These are phyloP conservation scores for Nigrograna mackinnonii DNA, from an alignment of 2,329 filamentous ascomycete species.

Conservation along the genomic window DNA sequence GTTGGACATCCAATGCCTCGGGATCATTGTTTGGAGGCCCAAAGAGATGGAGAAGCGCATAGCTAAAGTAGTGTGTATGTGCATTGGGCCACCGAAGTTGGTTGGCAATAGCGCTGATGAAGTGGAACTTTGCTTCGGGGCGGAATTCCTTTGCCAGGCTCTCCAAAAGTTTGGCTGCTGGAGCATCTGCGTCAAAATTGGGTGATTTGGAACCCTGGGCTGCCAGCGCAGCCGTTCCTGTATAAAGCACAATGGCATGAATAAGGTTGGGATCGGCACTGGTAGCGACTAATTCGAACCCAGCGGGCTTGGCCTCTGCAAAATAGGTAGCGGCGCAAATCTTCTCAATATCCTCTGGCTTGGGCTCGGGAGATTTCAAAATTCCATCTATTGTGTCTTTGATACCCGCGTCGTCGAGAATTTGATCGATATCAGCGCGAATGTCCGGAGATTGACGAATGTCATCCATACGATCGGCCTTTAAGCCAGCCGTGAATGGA, in stretches of 20 bases:
- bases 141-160: slow-evolving; percentile 75
- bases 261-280: slow-evolving; percentile 72
- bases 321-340: slow-evolving; percentile 74
- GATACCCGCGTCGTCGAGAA: slow-evolving; percentile 55
- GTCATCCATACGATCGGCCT: slow-evolving; percentile 77
- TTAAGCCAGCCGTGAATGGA: slow-evolving; percentile 72
- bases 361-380: slow-evolving; percentile 59
- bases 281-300: slow-evolving; percentile 68
- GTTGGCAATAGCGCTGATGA: slow-evolving; percentile 84
- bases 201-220: slow-evolving; percentile 62
- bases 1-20: slow-evolving; percentile 76
- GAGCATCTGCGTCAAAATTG: slow-evolving; percentile 65
- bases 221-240: slow-evolving; percentile 73
- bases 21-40: slow-evolving; percentile 60
- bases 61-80: slow-evolving; percentile 91
- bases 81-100: slow-evolving; percentile 89
- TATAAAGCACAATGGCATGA: slow-evolving; percentile 81
- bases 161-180: slow-evolving; percentile 73
- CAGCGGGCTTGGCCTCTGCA: slow-evolving; percentile 60
- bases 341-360: slow-evolving; percentile 74
- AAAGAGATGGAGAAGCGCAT: slow-evolving; percentile 82
- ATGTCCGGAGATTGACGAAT: slow-evolving; percentile 69
- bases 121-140: slow-evolving; percentile 80
- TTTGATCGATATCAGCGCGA: slow-evolving; percentile 62
- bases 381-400: slow-evolving; percentile 57